Conservation (phyloP, 2,329 filamentous ascomycete species). For the Colletotrichum karsti region DNA sequence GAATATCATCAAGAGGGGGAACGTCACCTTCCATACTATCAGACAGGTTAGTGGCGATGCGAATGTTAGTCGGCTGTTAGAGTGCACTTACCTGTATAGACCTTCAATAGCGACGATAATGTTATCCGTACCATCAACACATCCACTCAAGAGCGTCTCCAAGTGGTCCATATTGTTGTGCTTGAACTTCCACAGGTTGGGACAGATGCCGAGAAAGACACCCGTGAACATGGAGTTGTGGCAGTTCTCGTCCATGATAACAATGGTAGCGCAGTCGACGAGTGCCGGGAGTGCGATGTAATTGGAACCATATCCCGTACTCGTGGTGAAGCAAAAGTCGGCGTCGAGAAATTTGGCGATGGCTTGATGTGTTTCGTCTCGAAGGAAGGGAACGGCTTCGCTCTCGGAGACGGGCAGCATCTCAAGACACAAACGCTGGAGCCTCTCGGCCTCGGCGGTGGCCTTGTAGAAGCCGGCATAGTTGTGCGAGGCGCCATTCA, state of each 20-base stretch:
- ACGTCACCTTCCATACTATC: conserved; percentile 1
- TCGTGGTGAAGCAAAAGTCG: conserved; percentile 27
- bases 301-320: conserved; percentile 30
- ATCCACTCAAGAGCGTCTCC: conserved; percentile 4
- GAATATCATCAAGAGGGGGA: not conserved
- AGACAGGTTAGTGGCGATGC: accelerated
- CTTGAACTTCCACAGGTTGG: conserved; percentile 7
- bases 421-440: conserved; percentile 27
- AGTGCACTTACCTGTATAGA: conserved; percentile 8
- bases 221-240: conserved; percentile 29
- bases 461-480: conserved; percentile 28
- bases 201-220: conserved; percentile 7
- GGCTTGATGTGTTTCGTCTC: conserved; percentile 4
- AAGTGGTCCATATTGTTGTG: conserved; percentile 23
- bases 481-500: conserved; percentile 28
- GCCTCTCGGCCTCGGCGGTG: not conserved
- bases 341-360: conserved; percentile 16
- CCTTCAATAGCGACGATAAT: conserved; percentile 22
- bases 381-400: conserved; percentile 10
- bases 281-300: conserved; percentile 25
- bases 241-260: conserved; percentile 26
- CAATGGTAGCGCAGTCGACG: not conserved
- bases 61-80: accelerated
- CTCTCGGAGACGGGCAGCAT: conserved; percentile 23
- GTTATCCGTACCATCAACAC: not conserved